Percentiles rank a stretch among this genome's conserved stretches.
phyloP scores from a whole-genome alignment of 2,329 filamentous ascomycete genomes.

The Akanthomyces dipterigenus region DNA sequence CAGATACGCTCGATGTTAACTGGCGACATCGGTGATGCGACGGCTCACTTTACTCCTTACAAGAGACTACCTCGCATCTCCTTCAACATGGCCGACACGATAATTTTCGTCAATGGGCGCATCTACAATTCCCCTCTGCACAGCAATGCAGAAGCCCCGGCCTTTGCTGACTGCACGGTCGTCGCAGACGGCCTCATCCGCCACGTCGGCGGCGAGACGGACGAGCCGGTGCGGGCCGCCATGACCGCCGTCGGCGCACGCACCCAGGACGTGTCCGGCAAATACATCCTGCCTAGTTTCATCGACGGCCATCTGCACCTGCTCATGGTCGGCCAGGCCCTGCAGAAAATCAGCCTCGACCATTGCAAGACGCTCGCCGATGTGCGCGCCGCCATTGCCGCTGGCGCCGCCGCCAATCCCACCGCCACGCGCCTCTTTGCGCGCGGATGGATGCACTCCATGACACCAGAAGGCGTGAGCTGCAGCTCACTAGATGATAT shows the following conservation, averaged over 20 bases:
- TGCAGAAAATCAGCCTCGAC: slow-evolving; percentile 44
- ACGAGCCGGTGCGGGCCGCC: slow-evolving; percentile 19
- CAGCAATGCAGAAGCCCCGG: slow-evolving; percentile 15
- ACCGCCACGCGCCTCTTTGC: slow-evolving; percentile 43
- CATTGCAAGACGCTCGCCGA: slow-evolving; percentile 42
- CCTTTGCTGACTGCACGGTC: slow-evolving; percentile 27
- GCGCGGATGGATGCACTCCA: slow-evolving; percentile 49
- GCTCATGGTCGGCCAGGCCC: slow-evolving; percentile 45
- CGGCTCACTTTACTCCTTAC: background rate
- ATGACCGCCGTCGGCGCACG: slow-evolving; percentile 18
- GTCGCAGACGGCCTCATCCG: slow-evolving; percentile 28
- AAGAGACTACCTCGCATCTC: background rate
- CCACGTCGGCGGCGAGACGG: slow-evolving; percentile 25
- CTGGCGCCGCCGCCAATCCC: slow-evolving; percentile 40
- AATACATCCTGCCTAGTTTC: slow-evolving; percentile 46
- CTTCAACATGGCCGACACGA: background rate
- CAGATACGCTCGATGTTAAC: slow-evolving; percentile 1
- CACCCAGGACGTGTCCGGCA: slow-evolving; percentile 24
- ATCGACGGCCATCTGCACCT: slow-evolving; percentile 53
- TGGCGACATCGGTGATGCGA: slow-evolving; percentile 9
- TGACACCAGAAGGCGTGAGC: slow-evolving; percentile 39
- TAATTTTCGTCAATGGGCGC: slow-evolving; percentile 17
- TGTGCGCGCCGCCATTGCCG: slow-evolving; percentile 39
- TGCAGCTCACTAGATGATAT: slow-evolving; percentile 42
- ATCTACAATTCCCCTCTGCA: slow-evolving; percentile 15